Conservation (phyloP, 345 rosid species). For the Clausena lansium region DNA sequence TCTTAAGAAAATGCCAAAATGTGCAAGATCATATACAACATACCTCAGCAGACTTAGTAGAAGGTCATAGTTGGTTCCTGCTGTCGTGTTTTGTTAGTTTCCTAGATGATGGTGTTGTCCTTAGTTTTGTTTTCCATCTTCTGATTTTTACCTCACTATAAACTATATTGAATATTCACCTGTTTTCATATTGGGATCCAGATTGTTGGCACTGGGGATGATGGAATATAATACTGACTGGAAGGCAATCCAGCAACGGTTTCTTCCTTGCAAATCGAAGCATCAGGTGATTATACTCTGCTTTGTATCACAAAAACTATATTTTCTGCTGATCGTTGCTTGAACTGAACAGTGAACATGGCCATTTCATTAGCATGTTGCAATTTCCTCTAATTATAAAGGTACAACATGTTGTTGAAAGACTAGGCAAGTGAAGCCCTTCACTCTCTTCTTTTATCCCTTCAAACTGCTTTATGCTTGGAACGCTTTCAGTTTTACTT, state of each 20-base stretch:
- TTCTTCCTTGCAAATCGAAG: constrained; percentile 94
- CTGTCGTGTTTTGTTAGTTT: background rate
- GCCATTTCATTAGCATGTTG: constrained; percentile 1
- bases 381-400: background rate
- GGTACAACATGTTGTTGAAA: constrained; percentile 5
- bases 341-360: background rate
- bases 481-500: background rate
- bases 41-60: background rate
- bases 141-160: background rate
- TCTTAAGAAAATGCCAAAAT: background rate
- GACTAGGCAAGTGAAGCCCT: background rate
- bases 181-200: constrained; percentile 27
- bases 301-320: background rate
- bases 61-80: background rate
- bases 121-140: background rate
- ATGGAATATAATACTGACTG: constrained; percentile 90
- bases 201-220: constrained; percentile 84
- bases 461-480: background rate
- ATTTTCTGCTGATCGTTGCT: background rate
- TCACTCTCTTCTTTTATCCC: background rate
- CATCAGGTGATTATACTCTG: constrained; percentile 63
- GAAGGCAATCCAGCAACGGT: constrained; percentile 88
- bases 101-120: background rate
- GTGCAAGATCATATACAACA: background rate
- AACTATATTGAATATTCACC: constrained; percentile 5